Evolutionary conservation across 2,329 filamentous ascomycete genomes (phyloP).

Genomic region (Penicillium olsonii): DNA sequence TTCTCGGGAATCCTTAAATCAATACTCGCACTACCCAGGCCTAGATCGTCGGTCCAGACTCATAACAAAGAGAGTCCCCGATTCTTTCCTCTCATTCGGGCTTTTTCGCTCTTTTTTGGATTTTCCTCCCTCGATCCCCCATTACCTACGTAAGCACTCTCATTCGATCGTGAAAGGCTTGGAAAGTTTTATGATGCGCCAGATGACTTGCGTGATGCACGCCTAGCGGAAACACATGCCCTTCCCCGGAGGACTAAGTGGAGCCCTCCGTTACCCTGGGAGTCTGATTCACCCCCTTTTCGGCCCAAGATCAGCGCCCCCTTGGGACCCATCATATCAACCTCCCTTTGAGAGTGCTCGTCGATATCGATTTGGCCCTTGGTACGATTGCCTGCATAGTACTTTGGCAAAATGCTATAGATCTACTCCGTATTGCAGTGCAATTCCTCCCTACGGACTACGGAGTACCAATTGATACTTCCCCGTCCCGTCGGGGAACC

Average conservation of each 20-base stretch:
- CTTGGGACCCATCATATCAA: conserved; percentile 6
- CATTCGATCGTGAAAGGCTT: background rate
- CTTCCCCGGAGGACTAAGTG: conserved; percentile 20
- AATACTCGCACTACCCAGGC: background rate
- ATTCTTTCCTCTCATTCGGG: background rate
- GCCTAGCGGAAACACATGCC: conserved; percentile 6
- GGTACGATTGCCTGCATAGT: background rate
- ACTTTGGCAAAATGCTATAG: conserved; percentile 3
- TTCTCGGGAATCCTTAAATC: background rate
- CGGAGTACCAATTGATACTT: conserved; percentile 11
- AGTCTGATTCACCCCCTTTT: conserved; percentile 2
- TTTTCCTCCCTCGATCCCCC: background rate
- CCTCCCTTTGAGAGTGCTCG: background rate
- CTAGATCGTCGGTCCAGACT: conserved; percentile 5
- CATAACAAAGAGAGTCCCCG: conserved; percentile 5
- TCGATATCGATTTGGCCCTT: background rate
- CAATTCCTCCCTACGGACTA: background rate
- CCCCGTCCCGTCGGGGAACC: conserved; percentile 11
- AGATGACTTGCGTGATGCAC: conserved; percentile 12
- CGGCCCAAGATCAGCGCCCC: conserved; percentile 1
- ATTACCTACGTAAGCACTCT: background rate
- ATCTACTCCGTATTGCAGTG: background rate
- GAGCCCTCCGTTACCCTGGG: conserved; percentile 11
- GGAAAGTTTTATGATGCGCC: conserved; percentile 1
- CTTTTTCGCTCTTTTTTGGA: too few species aligned